phyloP scores from a whole-genome alignment of 305 asterid species.

The Fraxinus sp. region DNA sequence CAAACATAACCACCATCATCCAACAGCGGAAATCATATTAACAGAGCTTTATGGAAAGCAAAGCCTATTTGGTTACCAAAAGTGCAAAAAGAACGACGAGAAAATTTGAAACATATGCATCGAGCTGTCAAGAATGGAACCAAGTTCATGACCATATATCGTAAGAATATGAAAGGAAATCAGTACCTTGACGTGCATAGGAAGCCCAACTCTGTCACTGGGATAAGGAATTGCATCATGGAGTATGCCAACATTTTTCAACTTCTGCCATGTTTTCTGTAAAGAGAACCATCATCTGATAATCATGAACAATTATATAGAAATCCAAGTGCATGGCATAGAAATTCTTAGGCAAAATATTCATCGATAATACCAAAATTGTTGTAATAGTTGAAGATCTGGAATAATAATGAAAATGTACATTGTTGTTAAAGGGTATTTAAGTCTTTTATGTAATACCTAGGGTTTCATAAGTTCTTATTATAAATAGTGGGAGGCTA shows the following conservation, averaged over 20 bases:
- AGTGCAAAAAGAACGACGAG: not conserved
- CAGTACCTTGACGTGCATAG: conserved; percentile 92
- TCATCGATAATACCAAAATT: not conserved
- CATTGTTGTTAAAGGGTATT: no score
- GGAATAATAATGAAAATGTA: not conserved
- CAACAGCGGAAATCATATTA: conserved; percentile 2
- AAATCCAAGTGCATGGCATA: not conserved
- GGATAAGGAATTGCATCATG: conserved; percentile 82
- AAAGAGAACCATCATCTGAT: not conserved
- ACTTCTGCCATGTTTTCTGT: conserved; percentile 93
- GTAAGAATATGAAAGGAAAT: not conserved
- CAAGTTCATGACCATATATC: not conserved
- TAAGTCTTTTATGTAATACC: no score
- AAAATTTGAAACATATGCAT: not conserved
- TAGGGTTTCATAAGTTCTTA: no score
- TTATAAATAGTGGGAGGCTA: no score
- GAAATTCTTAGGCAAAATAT: not conserved
- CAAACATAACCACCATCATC: not conserved
- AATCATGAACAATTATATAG: not conserved
- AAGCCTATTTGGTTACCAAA: not conserved
- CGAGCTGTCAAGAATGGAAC: not conserved
- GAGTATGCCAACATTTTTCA: conserved; percentile 65
- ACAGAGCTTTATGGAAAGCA: not conserved
- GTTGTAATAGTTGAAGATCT: not conserved
- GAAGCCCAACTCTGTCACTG: conserved; percentile 54